Base-by-base conservation (phyloP, 148 eudicot genomes). In the Simmondsia chinensis region DNA sequence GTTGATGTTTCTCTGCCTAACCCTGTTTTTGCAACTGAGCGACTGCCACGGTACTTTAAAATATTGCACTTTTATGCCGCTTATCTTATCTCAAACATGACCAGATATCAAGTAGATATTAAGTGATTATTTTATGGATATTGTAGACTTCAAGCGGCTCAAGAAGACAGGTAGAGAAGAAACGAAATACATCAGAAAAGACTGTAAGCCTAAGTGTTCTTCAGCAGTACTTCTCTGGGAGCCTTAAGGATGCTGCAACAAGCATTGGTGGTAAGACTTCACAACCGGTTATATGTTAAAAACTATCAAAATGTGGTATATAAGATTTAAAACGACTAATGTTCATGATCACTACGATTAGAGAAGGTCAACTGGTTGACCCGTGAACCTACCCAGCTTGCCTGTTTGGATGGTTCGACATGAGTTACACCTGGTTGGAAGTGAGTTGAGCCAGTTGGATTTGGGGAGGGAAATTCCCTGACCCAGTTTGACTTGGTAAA, bases 171-270 rank as follows among this genome's bases (percentile, higher is more conserved):
- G 7, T 33, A 6, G 95, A 76, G 43, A 84, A 81, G 64, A 84
- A 71, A 53, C 60, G 93, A 47, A 78, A 71, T 43, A 68, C 76
- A 16, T 60, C 93, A 24, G 97, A 89, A 68, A 89, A 79, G 69
- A 65, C 74, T 43, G 87, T 89, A 11, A 78, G 93, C 58, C 62
- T 84, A 36, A 68, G 72, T 61, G 82, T 84, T 43, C 76, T 89
- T 61, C 95, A 89, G 50, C 95, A 81, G 31, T 81, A 89, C 55
- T 89, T 89, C 43, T 76, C 93, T 32, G 97, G 97, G 56, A 89
- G 97, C 53, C 80, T 89, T 6, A 89, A 84, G 68, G 97, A 89
- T 74, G 97, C 95, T 60, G 97, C 97, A 17, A 84, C 81, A 69
- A 70, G 71, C 60, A 73, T 89, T 73, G 97, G 93, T 23, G 95